These are phyloP conservation scores for Coemansia pectinata DNA, from an alignment of 192 early-diverging fungal genomes.

Conservation along the genomic window DNA sequence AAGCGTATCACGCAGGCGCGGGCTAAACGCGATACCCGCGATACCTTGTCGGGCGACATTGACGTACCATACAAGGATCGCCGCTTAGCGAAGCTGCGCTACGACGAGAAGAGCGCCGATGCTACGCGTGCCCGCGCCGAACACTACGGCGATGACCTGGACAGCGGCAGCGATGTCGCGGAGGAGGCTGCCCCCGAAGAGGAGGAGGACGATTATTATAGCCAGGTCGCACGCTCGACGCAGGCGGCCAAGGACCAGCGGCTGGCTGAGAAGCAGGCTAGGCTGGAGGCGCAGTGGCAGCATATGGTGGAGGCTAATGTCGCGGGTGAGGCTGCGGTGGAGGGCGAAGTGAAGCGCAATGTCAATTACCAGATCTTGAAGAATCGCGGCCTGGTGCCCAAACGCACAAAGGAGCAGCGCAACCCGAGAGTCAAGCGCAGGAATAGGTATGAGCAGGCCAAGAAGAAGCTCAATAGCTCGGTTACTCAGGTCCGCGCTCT, in stretches of 20 bases:
- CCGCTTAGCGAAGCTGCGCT: slow-evolving; percentile 25
- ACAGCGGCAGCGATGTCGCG: slow-evolving; percentile 55
- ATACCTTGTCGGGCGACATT: slow-evolving; percentile 67
- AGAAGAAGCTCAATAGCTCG: slow-evolving; percentile 86
- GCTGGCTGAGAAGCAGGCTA: slow-evolving; percentile 57
- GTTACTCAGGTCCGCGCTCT: slow-evolving; percentile 70
- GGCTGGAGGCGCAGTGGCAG: slow-evolving; percentile 46
- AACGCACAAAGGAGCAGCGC: slow-evolving; percentile 88
- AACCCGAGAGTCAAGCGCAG: slow-evolving; percentile 95
- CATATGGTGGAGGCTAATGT: slow-evolving; percentile 48
- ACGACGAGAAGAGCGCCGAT: slow-evolving; percentile 22
- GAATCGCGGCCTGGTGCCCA: slow-evolving; percentile 94
- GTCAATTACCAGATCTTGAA: slow-evolving; percentile 89
- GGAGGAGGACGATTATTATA: slow-evolving; percentile 60
- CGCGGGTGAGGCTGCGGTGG: slow-evolving; percentile 55
- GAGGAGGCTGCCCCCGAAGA: slow-evolving; percentile 10
- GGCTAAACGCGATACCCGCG: slow-evolving; percentile 36
- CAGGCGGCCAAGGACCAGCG: slow-evolving; percentile 46
- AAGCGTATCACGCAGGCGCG: slow-evolving; percentile 42
- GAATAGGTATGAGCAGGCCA: slow-evolving; percentile 83
- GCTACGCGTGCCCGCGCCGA: slow-evolving; percentile 18
- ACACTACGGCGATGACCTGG: slow-evolving; percentile 57
- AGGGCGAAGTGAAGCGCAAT: slow-evolving; percentile 67
- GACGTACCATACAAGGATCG: slow-evolving; percentile 81
- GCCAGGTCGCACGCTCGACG: slow-evolving; percentile 55